Evolutionary conservation across 805 yeast genomes (phyloP), one percentile per base, ranked within the genome.

Genomic region (Barnettozyma botsteinii): DNA sequence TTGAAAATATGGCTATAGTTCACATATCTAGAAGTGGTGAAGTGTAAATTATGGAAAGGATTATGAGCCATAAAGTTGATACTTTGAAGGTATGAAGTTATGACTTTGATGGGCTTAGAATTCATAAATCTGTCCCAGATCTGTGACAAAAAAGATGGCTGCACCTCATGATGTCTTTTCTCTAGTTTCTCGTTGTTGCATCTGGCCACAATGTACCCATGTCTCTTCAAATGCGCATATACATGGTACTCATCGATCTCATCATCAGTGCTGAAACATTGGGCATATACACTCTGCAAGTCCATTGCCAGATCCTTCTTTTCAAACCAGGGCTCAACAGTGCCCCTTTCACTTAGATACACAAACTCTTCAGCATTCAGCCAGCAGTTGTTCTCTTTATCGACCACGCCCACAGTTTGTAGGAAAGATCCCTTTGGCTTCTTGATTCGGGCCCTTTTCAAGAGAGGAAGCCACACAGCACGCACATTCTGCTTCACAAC

Each of bases 331-430:
- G 76, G 72, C 24, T 69, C 63, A 50, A 75, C 58, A 3, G 80
- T 69, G 2, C 97, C 97, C 54, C 98, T 66, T 56, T 89, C 96
- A 2, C 81, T 74, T 40, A 89, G 62, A 57, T 88, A 89, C 1
- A 87, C 64, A 7, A 80, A 72, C 51, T 89, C 98, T 42, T 85
- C 77, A 14, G 75, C 73, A 18, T 61, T 65, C 27, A 89, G 64
- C 68, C 73, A 71, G 36, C 77, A 62, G 4, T 69, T 61, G 2
- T 74, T 75, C 3, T 64, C 52, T 13, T 61, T 58, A 43, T 75
- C 79, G 1, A 77, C 69, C 27, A 54, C 59, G 0, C 98, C 98
- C 64, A 85, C 72, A 23, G 84, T 80, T 45, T 77, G 77, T 50
- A 86, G 71, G 52, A 76, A 85, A 28, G 79, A 77, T 0, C 97